Base-by-base conservation (phyloP, 2,329 filamentous ascomycete species). In the Diaporthe destruens region DNA sequence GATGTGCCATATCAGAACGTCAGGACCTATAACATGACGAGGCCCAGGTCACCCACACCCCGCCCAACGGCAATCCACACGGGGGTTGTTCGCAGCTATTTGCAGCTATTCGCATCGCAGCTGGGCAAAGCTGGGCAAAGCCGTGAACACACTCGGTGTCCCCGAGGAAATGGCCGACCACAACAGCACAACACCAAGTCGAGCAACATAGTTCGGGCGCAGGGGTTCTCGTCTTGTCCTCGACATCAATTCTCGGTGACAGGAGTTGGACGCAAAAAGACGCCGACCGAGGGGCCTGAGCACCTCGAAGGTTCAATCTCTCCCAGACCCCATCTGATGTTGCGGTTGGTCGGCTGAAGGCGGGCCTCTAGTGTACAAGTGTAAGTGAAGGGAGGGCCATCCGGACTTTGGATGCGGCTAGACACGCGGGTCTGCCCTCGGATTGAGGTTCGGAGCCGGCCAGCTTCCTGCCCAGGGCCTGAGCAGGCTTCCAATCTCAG, bases 271-370 rank as follows among this genome's bases (percentile, higher is more conserved):
- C 20, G 29, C 59, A 65, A 23, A 51, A 18, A 18, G 61, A 65
- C 29, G 42, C 61, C 44, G 61, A 36, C 44, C 44, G 61, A 65
- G 44, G 29, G 61, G 61, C 32, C 32, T 32, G 61, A 65, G 61
- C 61, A 65, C 23, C 42, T 51, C 12, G 11, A 65, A 65, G 61
- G 44, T 65, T 65, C 61, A 65, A 65, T 65, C n/a, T 65, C 61
- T 66, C 16, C 61, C 61, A 66, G 32, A 66, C 61, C 39, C 23
- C 61, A 36, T 66, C 61, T 34, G 61, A 66, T 36, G 61, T 66
- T 34, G 44, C 25, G 47, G 61, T 66, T 66, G 61, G 61, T 20
- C 61, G 32, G 44, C 61, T 25, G 1, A 14, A 11, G 8, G 61
- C 44, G 61, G 47, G 61, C 61, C 32, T 39, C 20, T 39, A n/a